Percentiles rank a stretch among this genome's conserved stretches.
Conservation (phyloP, 441 rosid genomes). For the Gossypium schwendimanii region DNA sequence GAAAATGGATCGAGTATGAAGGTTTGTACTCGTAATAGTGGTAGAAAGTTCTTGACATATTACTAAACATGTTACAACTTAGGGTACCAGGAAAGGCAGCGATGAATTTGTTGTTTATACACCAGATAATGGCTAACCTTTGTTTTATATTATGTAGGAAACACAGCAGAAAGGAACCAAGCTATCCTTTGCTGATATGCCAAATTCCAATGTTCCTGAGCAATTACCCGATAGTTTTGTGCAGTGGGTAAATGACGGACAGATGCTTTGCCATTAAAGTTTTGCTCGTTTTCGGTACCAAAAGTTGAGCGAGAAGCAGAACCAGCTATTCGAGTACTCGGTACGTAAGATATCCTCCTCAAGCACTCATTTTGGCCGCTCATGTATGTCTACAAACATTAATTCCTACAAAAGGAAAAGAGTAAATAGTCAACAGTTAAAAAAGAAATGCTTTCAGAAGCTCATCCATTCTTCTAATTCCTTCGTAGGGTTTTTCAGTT, state of each 20-base stretch:
- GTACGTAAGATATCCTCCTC: constrained; percentile 9
- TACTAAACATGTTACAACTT: not conserved
- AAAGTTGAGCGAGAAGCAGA: constrained; percentile 6
- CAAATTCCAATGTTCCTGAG: constrained; percentile 29
- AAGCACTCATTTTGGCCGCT: not conserved
- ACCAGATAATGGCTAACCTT: not conserved
- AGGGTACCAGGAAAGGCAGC: not conserved
- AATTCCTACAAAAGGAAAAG: constrained; percentile 23
- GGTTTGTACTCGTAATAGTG: constrained; percentile 38
- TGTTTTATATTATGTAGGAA: constrained; percentile 29
- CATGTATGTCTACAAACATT: constrained; percentile 1
- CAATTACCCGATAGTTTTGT: constrained; percentile 70
- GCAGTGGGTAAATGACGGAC: constrained; percentile 76
- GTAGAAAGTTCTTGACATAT: not conserved
- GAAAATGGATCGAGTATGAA: constrained; percentile 53
- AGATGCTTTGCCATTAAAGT: constrained; percentile 66
- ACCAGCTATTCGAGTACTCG: constrained; percentile 8
- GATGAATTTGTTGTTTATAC: not conserved
- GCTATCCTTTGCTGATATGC: constrained; percentile 29
- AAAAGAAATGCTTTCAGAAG: constrained; percentile 33
- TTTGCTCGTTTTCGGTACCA: not conserved
- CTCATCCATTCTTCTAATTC: constrained; percentile 21
- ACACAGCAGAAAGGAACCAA: constrained; percentile 40
- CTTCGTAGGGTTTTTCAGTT: constrained; percentile 19
- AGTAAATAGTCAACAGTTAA: constrained; percentile 43